Conservation (phyloP, 805 yeast genomes). For the Naumovozyma dairenensis region DNA sequence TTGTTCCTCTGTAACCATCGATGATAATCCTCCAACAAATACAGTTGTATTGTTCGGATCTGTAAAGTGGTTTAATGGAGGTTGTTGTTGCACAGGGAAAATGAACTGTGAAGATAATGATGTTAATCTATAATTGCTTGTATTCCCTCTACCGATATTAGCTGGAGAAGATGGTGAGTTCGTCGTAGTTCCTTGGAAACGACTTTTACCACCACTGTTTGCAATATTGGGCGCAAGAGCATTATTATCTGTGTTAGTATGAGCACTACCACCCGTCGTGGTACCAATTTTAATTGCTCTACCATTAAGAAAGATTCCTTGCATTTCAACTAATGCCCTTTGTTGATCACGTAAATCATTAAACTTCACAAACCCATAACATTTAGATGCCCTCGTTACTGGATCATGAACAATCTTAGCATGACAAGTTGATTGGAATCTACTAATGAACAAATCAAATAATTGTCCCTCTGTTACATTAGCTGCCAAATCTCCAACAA, state of each 20-base stretch:
- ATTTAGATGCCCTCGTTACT: slow-evolving; percentile 58
- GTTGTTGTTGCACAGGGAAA: slow-evolving; percentile 36
- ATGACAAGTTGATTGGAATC: slow-evolving; percentile 63
- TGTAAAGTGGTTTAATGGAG: slow-evolving; percentile 53
- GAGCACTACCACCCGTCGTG: slow-evolving; percentile 32
- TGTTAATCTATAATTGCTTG: not conserved
- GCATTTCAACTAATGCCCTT: slow-evolving; percentile 70
- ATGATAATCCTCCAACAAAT: slow-evolving; percentile 55
- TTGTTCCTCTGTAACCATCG: slow-evolving; percentile 50
- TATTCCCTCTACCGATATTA: not conserved
- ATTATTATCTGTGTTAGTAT: not conserved
- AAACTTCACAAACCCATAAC: slow-evolving; percentile 87
- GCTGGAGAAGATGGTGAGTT: not conserved
- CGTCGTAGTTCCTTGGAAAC: not conserved
- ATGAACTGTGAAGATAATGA: slow-evolving; percentile 13
- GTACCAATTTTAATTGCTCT: slow-evolving; percentile 71
- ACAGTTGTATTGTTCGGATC: slow-evolving; percentile 79
- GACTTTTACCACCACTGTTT: not conserved
- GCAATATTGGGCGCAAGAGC: too few species aligned
- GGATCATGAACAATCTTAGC: slow-evolving; percentile 75
- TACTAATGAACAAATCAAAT: slow-evolving; percentile 53
- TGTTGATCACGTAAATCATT: slow-evolving; percentile 54
- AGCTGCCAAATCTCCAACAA: slow-evolving; percentile 77
- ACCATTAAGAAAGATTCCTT: slow-evolving; percentile 61
- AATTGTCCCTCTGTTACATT: slow-evolving; percentile 61